Conservation (phyloP, 2,329 filamentous ascomycete species). For the Talaromyces sp. region DNA sequence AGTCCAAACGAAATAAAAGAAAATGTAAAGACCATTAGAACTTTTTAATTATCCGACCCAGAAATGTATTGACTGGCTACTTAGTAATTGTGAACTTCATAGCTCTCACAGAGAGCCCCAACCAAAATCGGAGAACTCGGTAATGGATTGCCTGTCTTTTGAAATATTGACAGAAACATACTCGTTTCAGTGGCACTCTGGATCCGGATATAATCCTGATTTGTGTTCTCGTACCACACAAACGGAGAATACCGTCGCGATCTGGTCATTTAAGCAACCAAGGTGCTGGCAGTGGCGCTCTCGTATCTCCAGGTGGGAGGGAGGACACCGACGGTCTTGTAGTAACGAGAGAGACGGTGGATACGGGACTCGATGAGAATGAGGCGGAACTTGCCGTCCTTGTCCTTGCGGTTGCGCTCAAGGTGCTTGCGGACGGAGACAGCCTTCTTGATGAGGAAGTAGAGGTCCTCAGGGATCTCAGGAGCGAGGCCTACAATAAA, state of each 20-base stretch:
- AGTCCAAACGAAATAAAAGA: background rate
- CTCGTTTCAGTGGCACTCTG: slow-evolving; percentile 1
- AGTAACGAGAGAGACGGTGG: slow-evolving; percentile 99
- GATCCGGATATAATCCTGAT: background rate
- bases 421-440: slow-evolving; percentile 99
- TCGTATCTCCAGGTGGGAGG: slow-evolving; percentile 99
- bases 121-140: background rate
- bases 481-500: slow-evolving; percentile 83
- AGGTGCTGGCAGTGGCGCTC: slow-evolving; percentile 90
- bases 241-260: background rate
- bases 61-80: slow-evolving; percentile 8
- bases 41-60: slow-evolving; percentile 9
- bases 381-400: slow-evolving; percentile 99
- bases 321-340: slow-evolving; percentile 86
- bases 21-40: slow-evolving; percentile 1
- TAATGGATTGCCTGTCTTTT: background rate
- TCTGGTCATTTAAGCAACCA: slow-evolving; percentile 70
- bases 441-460: slow-evolving; percentile 99
- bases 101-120: background rate
- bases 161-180: background rate
- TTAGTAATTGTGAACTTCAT: slow-evolving; percentile 10
- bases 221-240: background rate
- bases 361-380: slow-evolving; percentile 99
- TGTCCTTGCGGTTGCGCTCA: slow-evolving; percentile 99
- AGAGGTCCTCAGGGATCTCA: slow-evolving; percentile 98